A percentile compares a stretch with the other conserved stretches of the same genome.
These are phyloP conservation scores for Pythium dissotocum DNA, from an alignment of 352 stramenopile genomes.

Conservation along the genomic window DNA sequence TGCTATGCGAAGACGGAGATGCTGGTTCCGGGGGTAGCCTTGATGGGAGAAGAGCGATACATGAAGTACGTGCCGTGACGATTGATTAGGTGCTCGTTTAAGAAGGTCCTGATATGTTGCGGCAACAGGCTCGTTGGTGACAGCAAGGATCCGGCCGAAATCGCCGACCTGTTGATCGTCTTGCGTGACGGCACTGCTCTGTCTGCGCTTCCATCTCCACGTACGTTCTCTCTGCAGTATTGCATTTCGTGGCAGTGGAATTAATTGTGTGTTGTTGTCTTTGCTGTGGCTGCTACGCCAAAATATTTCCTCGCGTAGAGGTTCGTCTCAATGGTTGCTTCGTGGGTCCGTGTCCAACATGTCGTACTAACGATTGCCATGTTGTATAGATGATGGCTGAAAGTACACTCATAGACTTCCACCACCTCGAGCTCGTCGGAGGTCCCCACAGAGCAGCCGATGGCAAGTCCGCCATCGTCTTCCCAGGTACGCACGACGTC, in stretches of 20 bases:
- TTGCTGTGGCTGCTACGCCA: background rate
- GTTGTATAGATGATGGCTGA: constrained; percentile 1
- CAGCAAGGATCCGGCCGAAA: constrained; percentile 53
- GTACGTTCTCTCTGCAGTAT: constrained; percentile 19
- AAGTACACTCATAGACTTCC: constrained; percentile 6
- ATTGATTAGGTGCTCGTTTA: background rate
- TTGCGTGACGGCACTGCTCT: constrained; percentile 53
- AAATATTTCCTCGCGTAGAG: background rate
- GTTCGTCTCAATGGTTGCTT: background rate
- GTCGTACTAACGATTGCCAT: background rate
- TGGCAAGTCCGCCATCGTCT: constrained; percentile 50
- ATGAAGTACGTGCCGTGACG: constrained; percentile 40
- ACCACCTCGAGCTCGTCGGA: constrained; percentile 63
- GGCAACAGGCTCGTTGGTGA: constrained; percentile 50
- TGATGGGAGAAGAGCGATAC: constrained; percentile 61
- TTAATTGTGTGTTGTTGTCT: background rate
- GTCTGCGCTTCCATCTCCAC: constrained; percentile 36
- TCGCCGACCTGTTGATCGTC: constrained; percentile 61
- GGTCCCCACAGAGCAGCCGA: constrained; percentile 48
- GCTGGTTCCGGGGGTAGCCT: constrained; percentile 34
- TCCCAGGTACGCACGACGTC: constrained; percentile 41
- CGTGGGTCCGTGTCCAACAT: too few relatives aligned
- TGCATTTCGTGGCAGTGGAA: background rate
- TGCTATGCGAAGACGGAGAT: constrained; percentile 53
- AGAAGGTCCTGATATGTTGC: background rate